These are phyloP conservation scores for Teunomyces gatunensis DNA, from an alignment of 805 yeast genomes.

Conservation along the genomic window DNA sequence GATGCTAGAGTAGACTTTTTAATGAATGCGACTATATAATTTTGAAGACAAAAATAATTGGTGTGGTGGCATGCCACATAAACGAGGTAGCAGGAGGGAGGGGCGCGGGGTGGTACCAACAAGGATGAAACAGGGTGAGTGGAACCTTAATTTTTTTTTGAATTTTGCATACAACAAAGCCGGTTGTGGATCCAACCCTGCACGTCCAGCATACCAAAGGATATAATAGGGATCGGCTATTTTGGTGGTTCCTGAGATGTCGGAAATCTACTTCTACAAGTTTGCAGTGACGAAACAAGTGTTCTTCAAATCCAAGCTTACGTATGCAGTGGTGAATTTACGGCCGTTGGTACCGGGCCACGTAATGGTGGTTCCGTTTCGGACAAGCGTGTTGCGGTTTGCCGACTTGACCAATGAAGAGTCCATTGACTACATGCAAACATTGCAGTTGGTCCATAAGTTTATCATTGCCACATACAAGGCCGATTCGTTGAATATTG, in stretches of 20 bases:
- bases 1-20: not conserved
- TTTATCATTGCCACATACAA: constrained; percentile 65
- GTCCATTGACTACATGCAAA: constrained; percentile 68
- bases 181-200: too few relatives aligned
- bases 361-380: constrained; percentile 76
- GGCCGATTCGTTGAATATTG: constrained; percentile 83
- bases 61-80: not conserved
- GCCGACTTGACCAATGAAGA: constrained; percentile 73
- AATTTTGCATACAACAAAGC: not conserved
- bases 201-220: too few relatives aligned
- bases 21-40: not conserved
- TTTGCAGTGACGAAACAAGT: constrained; percentile 59
- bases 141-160: not conserved
- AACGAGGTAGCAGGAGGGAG: not conserved
- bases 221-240: too few relatives aligned
- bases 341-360: constrained; percentile 96
- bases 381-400: constrained; percentile 59
- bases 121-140: not conserved
- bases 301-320: constrained; percentile 54
- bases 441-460: constrained; percentile 67
- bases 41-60: not conserved
- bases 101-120: not conserved
- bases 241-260: constrained; percentile 1
- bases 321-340: constrained; percentile 85
- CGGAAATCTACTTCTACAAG: constrained; percentile 47